phyloP scores from a whole-genome alignment of 2,329 filamentous ascomycete genomes.

The Pseudogymnoascus pannorum region DNA sequence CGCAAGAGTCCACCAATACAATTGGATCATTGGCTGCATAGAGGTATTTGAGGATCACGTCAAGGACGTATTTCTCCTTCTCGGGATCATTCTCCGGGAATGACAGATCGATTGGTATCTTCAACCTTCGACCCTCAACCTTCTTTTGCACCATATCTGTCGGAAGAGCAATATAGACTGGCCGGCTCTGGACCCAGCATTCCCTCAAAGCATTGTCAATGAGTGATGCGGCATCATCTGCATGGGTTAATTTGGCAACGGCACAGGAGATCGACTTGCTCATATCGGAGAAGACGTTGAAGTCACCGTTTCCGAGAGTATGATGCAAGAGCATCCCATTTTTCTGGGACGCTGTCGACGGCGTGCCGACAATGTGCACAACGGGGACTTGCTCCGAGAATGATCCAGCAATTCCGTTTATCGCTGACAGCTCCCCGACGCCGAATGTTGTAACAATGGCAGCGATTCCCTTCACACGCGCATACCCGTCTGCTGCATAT shows the following conservation, averaged over 20 bases:
- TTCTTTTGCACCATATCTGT: conserved; percentile 73
- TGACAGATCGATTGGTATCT: conserved; percentile 61
- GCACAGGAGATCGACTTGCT: conserved; percentile 63
- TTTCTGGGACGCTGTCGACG: conserved; percentile 40
- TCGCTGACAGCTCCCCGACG: conserved; percentile 64
- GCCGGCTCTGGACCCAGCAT: conserved; percentile 66
- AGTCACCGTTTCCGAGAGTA: conserved; percentile 71
- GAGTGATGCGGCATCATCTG: conserved; percentile 60
- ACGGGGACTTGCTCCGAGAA: conserved; percentile 67
- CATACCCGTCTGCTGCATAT: conserved; percentile 76
- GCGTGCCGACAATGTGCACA: conserved; percentile 54
- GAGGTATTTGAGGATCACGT: conserved; percentile 67
- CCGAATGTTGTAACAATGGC: conserved; percentile 71
- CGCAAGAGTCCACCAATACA: conserved; percentile 76
- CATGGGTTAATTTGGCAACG: conserved; percentile 62
- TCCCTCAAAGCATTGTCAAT: conserved; percentile 72
- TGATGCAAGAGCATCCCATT: conserved; percentile 52
- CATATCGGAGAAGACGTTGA: conserved; percentile 77
- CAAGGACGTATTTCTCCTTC: conserved; percentile 75
- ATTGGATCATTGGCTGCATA: conserved; percentile 66
- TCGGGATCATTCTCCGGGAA: conserved; percentile 59
- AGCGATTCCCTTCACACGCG: conserved; percentile 61
- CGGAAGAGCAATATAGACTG: conserved; percentile 78
- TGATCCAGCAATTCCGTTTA: conserved; percentile 68
- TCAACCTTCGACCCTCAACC: conserved; percentile 64